phyloP scores from a whole-genome alignment of 2,329 filamentous ascomycete species.

The Venturia asperata region DNA sequence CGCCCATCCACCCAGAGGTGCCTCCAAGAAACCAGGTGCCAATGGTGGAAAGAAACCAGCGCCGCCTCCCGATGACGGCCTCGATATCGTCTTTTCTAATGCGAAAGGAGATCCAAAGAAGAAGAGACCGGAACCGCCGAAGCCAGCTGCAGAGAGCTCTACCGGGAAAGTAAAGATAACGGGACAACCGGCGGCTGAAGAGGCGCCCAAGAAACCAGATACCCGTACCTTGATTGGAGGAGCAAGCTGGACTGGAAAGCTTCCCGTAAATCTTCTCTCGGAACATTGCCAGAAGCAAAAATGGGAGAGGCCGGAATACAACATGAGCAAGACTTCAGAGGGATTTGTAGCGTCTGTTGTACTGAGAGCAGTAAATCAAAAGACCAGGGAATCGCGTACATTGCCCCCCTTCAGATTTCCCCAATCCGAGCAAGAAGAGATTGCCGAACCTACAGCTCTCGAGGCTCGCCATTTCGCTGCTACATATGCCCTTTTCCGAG shows the following conservation, averaged over 20 bases:
- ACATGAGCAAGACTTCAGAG: conserved; percentile 42
- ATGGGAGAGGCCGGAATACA: conserved; percentile 92
- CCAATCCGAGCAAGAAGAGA: conserved; percentile 59
- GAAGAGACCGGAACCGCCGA: conserved; percentile 29
- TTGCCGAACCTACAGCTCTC: conserved; percentile 72
- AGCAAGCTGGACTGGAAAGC: conserved; percentile 92
- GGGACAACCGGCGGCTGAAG: conserved; percentile 26
- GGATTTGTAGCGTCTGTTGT: conserved; percentile 78
- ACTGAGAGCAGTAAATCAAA: conserved; percentile 64
- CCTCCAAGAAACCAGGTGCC: conserved; percentile 32
- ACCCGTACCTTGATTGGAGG: conserved; percentile 79
- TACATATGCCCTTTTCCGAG: conserved; percentile 81
- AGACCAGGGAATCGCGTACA: conserved; percentile 69
- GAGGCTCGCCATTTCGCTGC: conserved; percentile 93
- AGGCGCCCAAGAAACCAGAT: conserved; percentile 52
- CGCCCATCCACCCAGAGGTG: conserved; percentile 40
- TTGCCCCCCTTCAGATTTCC: conserved; percentile 80
- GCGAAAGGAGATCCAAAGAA: conserved; percentile 37
- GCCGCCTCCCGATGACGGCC: conserved; percentile 38
- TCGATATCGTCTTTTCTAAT: conserved; percentile 44
- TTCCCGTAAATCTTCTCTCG: conserved; percentile 85
- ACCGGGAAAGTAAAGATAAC: conserved; percentile 31
- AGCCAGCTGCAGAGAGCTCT: conserved; percentile 20
- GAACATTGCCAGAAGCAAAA: conserved; percentile 95
- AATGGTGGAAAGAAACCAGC: conserved; percentile 27